Evolutionary conservation across 768 basidiomycete genomes (phyloP), one percentile per base, ranked within the genome.

Genomic region (Suillus bovinus): DNA sequence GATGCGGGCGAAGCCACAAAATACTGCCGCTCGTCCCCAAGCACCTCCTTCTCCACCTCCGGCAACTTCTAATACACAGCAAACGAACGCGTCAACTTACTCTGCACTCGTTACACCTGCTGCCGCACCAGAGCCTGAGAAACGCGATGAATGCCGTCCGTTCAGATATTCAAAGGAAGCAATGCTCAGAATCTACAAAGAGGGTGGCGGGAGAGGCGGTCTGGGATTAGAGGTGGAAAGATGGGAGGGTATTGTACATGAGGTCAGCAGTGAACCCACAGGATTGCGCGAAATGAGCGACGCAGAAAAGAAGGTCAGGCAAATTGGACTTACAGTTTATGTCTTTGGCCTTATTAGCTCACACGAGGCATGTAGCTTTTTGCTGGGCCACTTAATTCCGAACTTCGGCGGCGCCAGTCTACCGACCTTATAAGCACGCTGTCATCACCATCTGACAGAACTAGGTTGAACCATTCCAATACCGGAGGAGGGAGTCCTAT

Each of bases 121-220:
- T 82, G 50, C 31, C 27, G 79, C 81, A 16, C 79, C 83, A 64
- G 76, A 77, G 49, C 77, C 77, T 55, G 89, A 87, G 66, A 82
- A 79, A 64, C 81, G 80, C 57, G 89, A 93, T 70, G 83, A 86
- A 39, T 76, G 80, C 54, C 87, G 87, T 70, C 92, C 92, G n/a
- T 93, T 94, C 79, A 82, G 88, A 70, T 95, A 94, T 77, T 86
- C 90, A 5, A 93, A 88, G 76, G 91, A 93, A 68, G 91, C 93
- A 58, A 80, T 95, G 78, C 81, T 94, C 59, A 81, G 84, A 77
- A 89, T 95, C 64, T 94, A 91, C 74, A 89, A 83, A 73, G 92
- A 93, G 65, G 89, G 89, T 58, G 86, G 85, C 29, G 87, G 88
- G 42, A 86, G 82, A 68, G 84, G 86, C 65, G 87, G 86, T 50